Conservation (phyloP, 148 eudicot genomes). For the Rhododendron mucronatum region DNA sequence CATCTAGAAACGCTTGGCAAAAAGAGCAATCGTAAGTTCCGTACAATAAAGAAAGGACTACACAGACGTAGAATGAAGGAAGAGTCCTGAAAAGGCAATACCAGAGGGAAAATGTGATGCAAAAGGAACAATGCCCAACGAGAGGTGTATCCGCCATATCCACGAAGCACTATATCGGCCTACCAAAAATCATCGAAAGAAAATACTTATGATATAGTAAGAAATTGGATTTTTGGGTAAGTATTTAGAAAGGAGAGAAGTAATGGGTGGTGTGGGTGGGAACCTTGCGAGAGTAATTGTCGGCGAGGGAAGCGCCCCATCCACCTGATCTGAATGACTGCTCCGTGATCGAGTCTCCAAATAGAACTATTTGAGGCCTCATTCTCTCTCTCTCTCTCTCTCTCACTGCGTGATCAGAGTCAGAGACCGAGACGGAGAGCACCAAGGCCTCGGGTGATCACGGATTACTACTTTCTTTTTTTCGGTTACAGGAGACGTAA, state of each 20-base stretch:
- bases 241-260: not conserved
- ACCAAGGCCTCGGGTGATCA: too few relatives aligned
- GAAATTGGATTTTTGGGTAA: not conserved
- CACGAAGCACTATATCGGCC: slow-evolving; percentile 78
- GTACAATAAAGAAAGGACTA: not conserved
- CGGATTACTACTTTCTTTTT: too few relatives aligned
- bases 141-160: slow-evolving; percentile 82
- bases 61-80: not conserved
- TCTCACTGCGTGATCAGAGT: not conserved
- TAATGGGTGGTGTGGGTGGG: not conserved
- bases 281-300: slow-evolving; percentile 76
- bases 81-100: slow-evolving; percentile 14
- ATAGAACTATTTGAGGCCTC: slow-evolving; percentile 69
- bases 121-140: slow-evolving; percentile 80
- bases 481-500: too few relatives aligned
- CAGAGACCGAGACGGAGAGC: not conserved
- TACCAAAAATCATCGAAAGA: slow-evolving; percentile 11
- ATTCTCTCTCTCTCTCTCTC: slow-evolving; percentile 21
- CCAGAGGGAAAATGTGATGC: slow-evolving; percentile 78
- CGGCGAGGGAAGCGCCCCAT: slow-evolving; percentile 83
- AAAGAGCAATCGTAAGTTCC: not conserved
- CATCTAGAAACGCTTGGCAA: not conserved
- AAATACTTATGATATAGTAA: not conserved
- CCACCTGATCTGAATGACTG: slow-evolving; percentile 65
- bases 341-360: slow-evolving; percentile 83